Percentiles rank a stretch among this genome's conserved stretches.
Evolutionary conservation across 768 basidiomycete species (phyloP).

Genomic region (Sporobolomyces roseus): DNA sequence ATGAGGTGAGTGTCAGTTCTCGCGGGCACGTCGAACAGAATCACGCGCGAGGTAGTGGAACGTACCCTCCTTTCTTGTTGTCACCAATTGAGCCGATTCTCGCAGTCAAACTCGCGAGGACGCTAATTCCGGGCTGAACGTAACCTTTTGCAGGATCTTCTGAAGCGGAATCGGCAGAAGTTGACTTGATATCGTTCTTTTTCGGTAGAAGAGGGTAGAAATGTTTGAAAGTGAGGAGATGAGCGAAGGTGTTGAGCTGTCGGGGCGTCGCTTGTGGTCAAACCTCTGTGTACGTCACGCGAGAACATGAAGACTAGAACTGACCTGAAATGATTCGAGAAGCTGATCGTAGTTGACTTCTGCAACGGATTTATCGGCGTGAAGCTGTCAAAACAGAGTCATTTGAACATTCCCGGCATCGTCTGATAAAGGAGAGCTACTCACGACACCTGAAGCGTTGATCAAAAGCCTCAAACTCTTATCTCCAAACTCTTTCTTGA

Average conservation of each 20-base stretch:
- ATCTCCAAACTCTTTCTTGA: slow-evolving; percentile 47
- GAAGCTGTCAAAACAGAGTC: slow-evolving; percentile 48
- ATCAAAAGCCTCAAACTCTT: slow-evolving; percentile 48
- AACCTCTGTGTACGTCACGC: not conserved
- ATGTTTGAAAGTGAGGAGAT: slow-evolving; percentile 52
- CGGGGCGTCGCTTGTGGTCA: not conserved
- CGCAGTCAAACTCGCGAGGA: slow-evolving; percentile 50
- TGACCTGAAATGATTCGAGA: slow-evolving; percentile 47
- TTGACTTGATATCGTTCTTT: slow-evolving; percentile 43
- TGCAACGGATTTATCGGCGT: slow-evolving; percentile 51
- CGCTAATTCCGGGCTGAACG: slow-evolving; percentile 43
- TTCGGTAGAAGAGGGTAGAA: slow-evolving; percentile 51
- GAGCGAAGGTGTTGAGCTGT: slow-evolving; percentile 52
- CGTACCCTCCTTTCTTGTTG: slow-evolving; percentile 50
- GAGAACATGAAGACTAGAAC: slow-evolving; percentile 2
- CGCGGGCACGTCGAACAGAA: not conserved
- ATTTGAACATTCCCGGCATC: too few relatives aligned
- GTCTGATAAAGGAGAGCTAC: too few relatives aligned
- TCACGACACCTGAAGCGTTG: slow-evolving; percentile 43
- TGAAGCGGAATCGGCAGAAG: slow-evolving; percentile 21
- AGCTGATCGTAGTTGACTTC: slow-evolving; percentile 45
- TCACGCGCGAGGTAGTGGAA: slow-evolving; percentile 43
- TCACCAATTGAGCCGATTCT: slow-evolving; percentile 51
- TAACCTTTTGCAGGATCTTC: slow-evolving; percentile 49
- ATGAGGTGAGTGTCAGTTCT: too few relatives aligned